Conservation (phyloP, 768 basidiomycete species). For the Favolaschia claudopus region DNA sequence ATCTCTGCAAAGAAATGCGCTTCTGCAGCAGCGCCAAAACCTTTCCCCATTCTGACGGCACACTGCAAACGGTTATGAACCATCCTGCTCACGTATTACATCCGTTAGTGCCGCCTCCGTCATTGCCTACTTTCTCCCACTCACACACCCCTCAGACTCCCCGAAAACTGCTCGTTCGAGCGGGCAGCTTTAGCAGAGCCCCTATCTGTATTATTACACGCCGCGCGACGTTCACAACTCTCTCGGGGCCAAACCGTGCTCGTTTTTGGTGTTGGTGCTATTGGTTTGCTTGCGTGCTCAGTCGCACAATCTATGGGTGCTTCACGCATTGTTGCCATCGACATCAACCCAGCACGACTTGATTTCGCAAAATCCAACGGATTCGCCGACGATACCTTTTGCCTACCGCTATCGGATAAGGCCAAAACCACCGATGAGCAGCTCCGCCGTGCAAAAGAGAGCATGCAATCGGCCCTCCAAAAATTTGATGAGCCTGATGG, state of each 20-base stretch:
- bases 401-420: constrained; percentile 57
- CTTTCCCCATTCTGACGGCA: constrained; percentile 93
- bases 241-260: constrained; percentile 73
- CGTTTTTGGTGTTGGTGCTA: constrained; percentile 92
- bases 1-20: constrained; percentile 89
- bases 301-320: constrained; percentile 79
- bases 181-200: constrained; percentile 92
- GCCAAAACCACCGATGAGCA: constrained; percentile 63
- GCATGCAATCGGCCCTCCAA: constrained; percentile 55
- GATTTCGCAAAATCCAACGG: constrained; percentile 79
- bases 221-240: constrained; percentile 53
- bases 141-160: constrained; percentile 58
- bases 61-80: constrained; percentile 86
- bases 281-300: constrained; percentile 89
- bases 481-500: constrained; percentile 73
- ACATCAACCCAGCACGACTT: constrained; percentile 86
- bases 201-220: constrained; percentile 86
- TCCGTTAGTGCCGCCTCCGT: constrained; percentile 64
- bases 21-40: constrained; percentile 92
- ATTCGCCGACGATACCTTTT: constrained; percentile 78
- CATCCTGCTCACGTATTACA: constrained; percentile 88
- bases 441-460: constrained; percentile 68
- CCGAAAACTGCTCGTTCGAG: constrained; percentile 78
- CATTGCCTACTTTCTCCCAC: constrained; percentile 9
- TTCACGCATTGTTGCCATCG: constrained; percentile 74